phyloP scores from a whole-genome alignment of 495 filamentous ascomycete species.

The Pyrenula aspistea region DNA sequence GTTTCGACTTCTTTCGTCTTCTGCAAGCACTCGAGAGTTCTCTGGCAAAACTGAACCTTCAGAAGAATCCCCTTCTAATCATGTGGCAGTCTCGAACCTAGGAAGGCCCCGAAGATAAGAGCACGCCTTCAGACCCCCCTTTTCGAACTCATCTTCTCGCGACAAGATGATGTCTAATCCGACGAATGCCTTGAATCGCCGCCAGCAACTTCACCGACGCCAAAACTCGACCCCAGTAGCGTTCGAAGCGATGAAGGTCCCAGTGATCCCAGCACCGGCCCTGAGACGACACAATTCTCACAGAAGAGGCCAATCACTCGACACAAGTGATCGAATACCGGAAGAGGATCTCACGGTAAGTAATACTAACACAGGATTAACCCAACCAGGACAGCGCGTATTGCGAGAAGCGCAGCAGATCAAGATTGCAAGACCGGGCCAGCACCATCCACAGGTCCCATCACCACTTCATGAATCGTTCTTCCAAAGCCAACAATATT shows the following conservation, averaged over 20 bases:
- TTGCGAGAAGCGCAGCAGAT: constrained; percentile 70
- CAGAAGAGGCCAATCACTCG: constrained; percentile 68
- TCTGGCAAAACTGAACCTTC: too few species aligned
- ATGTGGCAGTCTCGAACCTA: constrained; percentile 41
- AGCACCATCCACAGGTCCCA: constrained; percentile 3
- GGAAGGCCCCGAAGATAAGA: constrained; percentile 16
- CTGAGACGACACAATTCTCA: constrained; percentile 43
- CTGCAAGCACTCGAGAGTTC: constrained; percentile 1
- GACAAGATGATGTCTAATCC: constrained; percentile 69
- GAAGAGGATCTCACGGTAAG: constrained; percentile 45
- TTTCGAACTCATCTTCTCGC: constrained; percentile 48
- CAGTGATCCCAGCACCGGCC: constrained; percentile 43
- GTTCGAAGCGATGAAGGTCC: constrained; percentile 56
- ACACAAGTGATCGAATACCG: constrained; percentile 34
- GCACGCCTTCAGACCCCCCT: constrained; percentile 33
- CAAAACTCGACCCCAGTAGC: constrained; percentile 76
- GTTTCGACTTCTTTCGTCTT: constrained; percentile 5
- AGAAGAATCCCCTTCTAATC: constrained; percentile 7
- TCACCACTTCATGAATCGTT: not conserved
- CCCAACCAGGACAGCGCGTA: constrained; percentile 36
- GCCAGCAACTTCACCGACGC: constrained; percentile 68
- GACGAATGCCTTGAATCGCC: constrained; percentile 50
- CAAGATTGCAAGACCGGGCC: constrained; percentile 50
- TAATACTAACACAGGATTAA: constrained; percentile 54
- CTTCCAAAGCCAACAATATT: not conserved